Conservation (phyloP, 257 asterid species). For the Ophiorrhiza pumila region DNA sequence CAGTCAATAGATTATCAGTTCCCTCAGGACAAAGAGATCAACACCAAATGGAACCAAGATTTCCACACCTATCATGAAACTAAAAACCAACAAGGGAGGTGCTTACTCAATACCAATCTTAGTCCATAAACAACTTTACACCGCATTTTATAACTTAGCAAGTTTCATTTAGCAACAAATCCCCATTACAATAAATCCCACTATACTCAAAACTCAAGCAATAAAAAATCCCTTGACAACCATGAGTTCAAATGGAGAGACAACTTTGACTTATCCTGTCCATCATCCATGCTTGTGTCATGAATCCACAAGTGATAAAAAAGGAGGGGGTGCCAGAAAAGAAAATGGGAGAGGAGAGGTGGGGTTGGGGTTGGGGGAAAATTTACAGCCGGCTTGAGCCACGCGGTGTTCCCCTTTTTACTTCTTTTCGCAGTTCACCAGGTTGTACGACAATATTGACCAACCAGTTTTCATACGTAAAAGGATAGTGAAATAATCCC, state of each 20-base stretch:
- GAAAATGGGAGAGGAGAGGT: background rate
- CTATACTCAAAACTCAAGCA: background rate
- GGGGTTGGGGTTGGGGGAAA: background rate
- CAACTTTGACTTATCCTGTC: background rate
- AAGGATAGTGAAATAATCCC: background rate
- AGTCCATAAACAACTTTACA: background rate
- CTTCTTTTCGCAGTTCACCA: background rate
- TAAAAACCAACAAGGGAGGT: background rate
- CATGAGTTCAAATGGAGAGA: background rate
- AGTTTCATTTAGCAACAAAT: background rate
- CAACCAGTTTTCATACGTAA: background rate
- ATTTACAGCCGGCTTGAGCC: background rate
- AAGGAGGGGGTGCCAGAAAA: background rate
- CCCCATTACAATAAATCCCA: too few relatives aligned
- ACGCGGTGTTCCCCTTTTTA: background rate
- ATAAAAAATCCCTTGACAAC: background rate
- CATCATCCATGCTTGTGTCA: background rate
- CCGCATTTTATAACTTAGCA: background rate
- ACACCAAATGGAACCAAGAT: background rate
- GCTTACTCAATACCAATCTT: background rate
- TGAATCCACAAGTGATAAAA: background rate
- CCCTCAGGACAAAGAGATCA: background rate
- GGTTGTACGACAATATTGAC: background rate
- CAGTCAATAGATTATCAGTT: background rate
- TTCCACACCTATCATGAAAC: background rate